Percentiles rank a stretch among this genome's conserved stretches.
Conservation (phyloP, 768 basidiomycete genomes). For the Suillus tomentosus region DNA sequence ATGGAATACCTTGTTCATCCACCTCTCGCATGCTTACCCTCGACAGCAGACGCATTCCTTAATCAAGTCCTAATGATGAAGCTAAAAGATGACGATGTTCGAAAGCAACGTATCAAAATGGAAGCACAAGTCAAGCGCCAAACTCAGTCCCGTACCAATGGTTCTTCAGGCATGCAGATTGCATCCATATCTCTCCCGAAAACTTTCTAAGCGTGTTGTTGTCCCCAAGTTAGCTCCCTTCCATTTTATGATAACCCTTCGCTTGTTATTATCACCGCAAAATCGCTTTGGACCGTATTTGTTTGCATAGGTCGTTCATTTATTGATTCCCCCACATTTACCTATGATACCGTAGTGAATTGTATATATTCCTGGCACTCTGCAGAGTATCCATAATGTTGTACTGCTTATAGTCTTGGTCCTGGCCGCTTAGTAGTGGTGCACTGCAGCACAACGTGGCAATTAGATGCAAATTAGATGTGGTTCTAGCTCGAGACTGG, state of each 20-base stretch:
- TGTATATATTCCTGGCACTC: slow-evolving; percentile 7
- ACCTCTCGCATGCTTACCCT: slow-evolving; percentile 53
- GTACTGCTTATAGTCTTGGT: background rate
- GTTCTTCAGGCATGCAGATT: slow-evolving; percentile 28
- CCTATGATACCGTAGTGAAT: slow-evolving; percentile 16
- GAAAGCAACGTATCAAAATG: slow-evolving; percentile 75
- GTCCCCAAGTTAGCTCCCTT: background rate
- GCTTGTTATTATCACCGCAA: slow-evolving; percentile 2
- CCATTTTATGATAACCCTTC: background rate
- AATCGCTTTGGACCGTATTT: slow-evolving; percentile 10
- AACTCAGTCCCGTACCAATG: slow-evolving; percentile 39
- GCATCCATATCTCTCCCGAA: slow-evolving; percentile 33
- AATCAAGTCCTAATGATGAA: slow-evolving; percentile 64
- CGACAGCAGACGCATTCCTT: slow-evolving; percentile 62
- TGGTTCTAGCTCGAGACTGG: background rate
- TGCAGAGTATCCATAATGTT: slow-evolving; percentile 8
- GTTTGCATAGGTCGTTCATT: slow-evolving; percentile 11
- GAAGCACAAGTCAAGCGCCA: slow-evolving; percentile 72
- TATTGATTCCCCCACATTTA: slow-evolving; percentile 19
- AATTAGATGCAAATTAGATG: background rate
- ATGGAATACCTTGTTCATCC: slow-evolving; percentile 54
- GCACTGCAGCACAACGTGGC: background rate
- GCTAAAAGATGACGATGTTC: slow-evolving; percentile 77
- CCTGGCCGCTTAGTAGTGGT: background rate
- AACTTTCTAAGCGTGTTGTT: slow-evolving; percentile 3